Base-by-base conservation (phyloP, 2,329 filamentous ascomycete species). In the Alternaria brassicae region DNA sequence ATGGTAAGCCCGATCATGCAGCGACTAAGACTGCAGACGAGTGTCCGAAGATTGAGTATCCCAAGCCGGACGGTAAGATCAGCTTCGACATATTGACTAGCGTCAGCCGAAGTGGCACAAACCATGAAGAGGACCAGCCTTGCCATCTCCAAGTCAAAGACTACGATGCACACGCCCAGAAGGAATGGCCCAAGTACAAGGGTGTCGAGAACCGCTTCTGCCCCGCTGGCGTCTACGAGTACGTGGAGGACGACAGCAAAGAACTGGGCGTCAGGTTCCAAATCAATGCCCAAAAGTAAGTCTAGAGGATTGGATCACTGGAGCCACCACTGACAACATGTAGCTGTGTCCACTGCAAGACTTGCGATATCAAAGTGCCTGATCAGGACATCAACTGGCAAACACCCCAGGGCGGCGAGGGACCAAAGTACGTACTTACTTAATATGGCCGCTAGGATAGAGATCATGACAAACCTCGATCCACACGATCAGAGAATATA, bases 271-370 rank as follows among this genome's bases (percentile, higher is more conserved):
- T 99, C 69, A 85, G 93, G 58, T 99, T 99, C 82, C 94, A 98
- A 81, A 99, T 99, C 77, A 98, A 98, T 74, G 83, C 93, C 48
- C 94, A 98, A 79, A 98, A 97, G 92, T 96, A 84, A 87, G 92
- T 88, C 17, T 15, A 7, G 15, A 41, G 21, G 25, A n/a, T 12
- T 6, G 7, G 13, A 40, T 50, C 36, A 15, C 6, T 17, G 19
- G 15, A 39, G 28, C 48, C 17, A 45, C 61, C 19, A 40, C 72
- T 81, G 73, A 77, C 75, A 4, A 10, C 8, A 39, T 17, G 21
- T 39, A 97, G 93, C 81, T 99, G 95, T 78, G 96, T 99, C 66
- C 95, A 99, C 81, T 99, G 95, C 85, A 99, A 99, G 86, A 99
- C 95, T 13, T 99, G 95, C 78, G 95, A 99, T 79, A 99, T 99